phyloP scores from a whole-genome alignment of 257 asterid species.

The Parsonsia alboflavescens region DNA sequence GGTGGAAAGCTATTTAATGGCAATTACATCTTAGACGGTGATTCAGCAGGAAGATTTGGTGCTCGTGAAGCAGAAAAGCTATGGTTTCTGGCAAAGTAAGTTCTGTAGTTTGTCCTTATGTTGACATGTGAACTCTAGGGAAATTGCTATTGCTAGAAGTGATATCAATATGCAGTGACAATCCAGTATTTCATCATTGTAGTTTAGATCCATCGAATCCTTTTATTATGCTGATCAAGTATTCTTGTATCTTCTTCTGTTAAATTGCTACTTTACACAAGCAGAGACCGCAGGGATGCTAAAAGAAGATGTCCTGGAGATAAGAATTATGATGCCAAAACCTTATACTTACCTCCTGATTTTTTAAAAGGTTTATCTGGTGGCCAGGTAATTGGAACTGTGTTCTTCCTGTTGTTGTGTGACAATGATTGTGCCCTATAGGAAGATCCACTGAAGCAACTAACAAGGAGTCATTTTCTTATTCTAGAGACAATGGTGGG shows the following conservation, averaged over 20 bases:
- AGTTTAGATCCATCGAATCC: background rate
- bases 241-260: background rate
- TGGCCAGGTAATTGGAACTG: conserved; percentile 69
- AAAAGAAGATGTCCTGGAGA: conserved; percentile 63
- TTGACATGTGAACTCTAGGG: background rate
- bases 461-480: conserved; percentile 17
- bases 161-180: too few relatives aligned
- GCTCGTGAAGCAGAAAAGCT: conserved; percentile 65
- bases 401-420: conserved; percentile 10
- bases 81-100: conserved; percentile 72
- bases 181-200: background rate
- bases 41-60: conserved; percentile 60
- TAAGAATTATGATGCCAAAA: conserved; percentile 69
- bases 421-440: too few relatives aligned
- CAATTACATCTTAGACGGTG: conserved; percentile 36
- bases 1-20: conserved; percentile 45
- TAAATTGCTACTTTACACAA: conserved; percentile 12
- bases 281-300: conserved; percentile 81
- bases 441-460: conserved; percentile 2
- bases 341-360: conserved; percentile 71
- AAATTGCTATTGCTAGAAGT: background rate
- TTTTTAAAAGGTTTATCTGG: conserved; percentile 70
- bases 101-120: conserved; percentile 11
- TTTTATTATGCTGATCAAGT: background rate
- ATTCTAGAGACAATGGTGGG: conserved; percentile 99